Percentiles rank a stretch among this genome's conserved stretches.
Conservation (phyloP, 305 asterid genomes). For the Andrographis paniculata region DNA sequence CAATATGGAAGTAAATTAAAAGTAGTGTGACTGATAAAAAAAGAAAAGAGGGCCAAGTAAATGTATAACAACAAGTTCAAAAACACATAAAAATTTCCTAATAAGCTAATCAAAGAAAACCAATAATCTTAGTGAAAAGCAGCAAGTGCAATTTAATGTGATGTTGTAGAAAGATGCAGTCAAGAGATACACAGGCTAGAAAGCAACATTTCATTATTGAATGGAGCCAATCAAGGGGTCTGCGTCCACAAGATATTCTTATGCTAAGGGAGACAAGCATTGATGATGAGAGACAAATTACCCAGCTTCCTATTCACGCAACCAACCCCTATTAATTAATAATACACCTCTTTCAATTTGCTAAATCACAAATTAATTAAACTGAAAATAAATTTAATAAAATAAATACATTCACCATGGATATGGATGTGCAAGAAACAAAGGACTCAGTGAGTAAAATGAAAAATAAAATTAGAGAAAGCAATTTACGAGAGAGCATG, state of each 20-base stretch:
- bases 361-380: slow-evolving; percentile 12
- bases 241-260: neutral
- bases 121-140: neutral
- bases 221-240: slow-evolving; percentile 8
- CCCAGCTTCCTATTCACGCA: neutral
- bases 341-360: slow-evolving; percentile 6
- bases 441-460: too few relatives aligned
- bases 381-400: too few relatives aligned
- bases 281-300: neutral
- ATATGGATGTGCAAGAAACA: too few relatives aligned
- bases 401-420: too few relatives aligned
- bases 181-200: slow-evolving; percentile 11
- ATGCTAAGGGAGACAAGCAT: neutral
- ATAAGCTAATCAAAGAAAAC: neutral
- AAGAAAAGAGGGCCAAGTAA: too few relatives aligned
- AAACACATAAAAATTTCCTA: too few relatives aligned
- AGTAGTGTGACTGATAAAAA: too few relatives aligned
- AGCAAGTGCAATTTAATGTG: slow-evolving; percentile 20
- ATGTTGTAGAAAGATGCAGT: slow-evolving; percentile 16
- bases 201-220: slow-evolving; percentile 12
- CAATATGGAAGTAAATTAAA: too few relatives aligned
- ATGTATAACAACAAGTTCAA: too few relatives aligned
- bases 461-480: neutral
- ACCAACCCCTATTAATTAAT: neutral
- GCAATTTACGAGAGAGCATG: slow-evolving; percentile 1